Conservation (phyloP, 805 yeast genomes). For the Metschnikowia similis region DNA sequence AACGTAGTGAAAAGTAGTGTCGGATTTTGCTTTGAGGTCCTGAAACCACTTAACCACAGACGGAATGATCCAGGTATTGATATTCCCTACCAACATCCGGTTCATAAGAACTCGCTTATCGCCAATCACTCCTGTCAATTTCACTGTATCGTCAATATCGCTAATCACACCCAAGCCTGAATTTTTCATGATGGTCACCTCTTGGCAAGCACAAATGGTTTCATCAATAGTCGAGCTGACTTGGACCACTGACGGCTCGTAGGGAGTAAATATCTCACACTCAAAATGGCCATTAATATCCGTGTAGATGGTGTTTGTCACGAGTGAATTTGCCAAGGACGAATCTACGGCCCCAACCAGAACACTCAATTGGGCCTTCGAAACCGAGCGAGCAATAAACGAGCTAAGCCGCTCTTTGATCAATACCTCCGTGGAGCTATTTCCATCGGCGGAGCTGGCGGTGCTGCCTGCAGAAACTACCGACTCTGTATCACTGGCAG, state of each 20-base stretch:
- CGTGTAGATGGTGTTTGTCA: constrained; percentile 38
- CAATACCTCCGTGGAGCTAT: constrained; percentile 35
- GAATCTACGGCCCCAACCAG: constrained; percentile 50
- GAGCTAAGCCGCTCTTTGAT: constrained; percentile 64
- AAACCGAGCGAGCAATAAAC: constrained; percentile 64
- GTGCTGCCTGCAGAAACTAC: constrained; percentile 8
- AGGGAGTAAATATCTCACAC: constrained; percentile 47
- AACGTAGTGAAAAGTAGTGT: constrained; percentile 81
- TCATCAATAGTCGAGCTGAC: constrained; percentile 48
- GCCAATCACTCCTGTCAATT: constrained; percentile 84
- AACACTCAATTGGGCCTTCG: constrained; percentile 51
- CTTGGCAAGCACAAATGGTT: constrained; percentile 43
- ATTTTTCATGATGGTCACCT: constrained; percentile 37
- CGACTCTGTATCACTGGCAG: constrained; percentile 11
- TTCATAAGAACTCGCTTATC: constrained; percentile 80
- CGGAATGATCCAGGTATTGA: constrained; percentile 64
- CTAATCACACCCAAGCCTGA: constrained; percentile 71
- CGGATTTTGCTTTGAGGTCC: constrained; percentile 37
- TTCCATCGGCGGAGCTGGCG: constrained; percentile 7
- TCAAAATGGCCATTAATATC: constrained; percentile 68
- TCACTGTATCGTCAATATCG: constrained; percentile 93
- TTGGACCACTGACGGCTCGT: constrained; percentile 57
- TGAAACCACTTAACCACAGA: constrained; percentile 72
- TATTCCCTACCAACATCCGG: constrained; percentile 68
- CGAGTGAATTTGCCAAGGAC: constrained; percentile 23